Evolutionary conservation across 2,329 filamentous ascomycete species (phyloP), one percentile per base, ranked within the genome.

Genomic region (Purpureocillium lavendulum): DNA sequence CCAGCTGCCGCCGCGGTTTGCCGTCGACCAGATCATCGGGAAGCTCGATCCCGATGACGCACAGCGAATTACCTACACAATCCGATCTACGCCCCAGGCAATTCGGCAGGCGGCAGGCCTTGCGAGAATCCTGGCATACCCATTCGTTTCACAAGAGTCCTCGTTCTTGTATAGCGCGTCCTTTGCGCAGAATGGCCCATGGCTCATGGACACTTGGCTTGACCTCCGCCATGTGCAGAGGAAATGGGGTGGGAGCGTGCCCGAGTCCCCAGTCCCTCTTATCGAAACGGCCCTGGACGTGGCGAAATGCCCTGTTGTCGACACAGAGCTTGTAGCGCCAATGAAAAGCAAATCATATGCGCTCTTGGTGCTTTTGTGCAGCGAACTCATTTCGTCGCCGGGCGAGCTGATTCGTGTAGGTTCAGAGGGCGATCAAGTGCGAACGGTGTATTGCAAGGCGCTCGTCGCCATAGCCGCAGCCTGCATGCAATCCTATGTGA

Each of bases 161-260:
- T 53, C 50, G 2, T 62, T 58, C 32, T 52, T 53, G 9, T 56
- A 51, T 24, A 47, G 53, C 10, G 52, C 57, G 13, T 56, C 55
- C 41, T 64, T 65, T 36, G 57, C 55, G 14, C 67, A 68, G 44
- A 60, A 60, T 41, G 53, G 62, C 1, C 61, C 66, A 11, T 75
- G 71, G 71, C 53, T 76, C 11, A 54, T 75, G 42, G 73, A 77
- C 49, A 61, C 62, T 7, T 56, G 68, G 45, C 58, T 69, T 29
- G 60, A 65, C 32, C 52, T 75, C 24, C 60, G 65, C 36, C 50
- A 59, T 15, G 51, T 60, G 10, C 64, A 67, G 41, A 60, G 57
- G 24, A 54, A 56, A 45, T 64, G 67, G 58, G 57, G 59, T 30
- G 39, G 51, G 30, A 30, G 49, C 34, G 49, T 50, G 40, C 53